Base-by-base conservation (phyloP, 1,139 yeast genomes). In the Pichia sp. region DNA sequence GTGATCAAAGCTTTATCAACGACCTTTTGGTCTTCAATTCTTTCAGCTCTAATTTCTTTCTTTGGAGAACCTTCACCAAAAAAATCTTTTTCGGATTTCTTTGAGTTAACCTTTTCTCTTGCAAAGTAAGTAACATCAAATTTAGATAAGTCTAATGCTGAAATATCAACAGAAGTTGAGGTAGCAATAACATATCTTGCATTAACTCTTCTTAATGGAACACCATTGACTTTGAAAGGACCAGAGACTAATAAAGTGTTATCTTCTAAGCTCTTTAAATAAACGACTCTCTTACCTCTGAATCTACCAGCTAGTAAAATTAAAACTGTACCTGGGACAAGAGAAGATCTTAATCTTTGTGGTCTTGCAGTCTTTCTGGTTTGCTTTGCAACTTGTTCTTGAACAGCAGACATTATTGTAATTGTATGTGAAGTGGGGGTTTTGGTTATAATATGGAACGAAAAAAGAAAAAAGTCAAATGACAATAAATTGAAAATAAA, bases 231-330 rank as follows among this genome's bases (percentile, higher is more conserved):
- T 86, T 91, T 93, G 96, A 91, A 93, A 72, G 99, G 99, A 73
- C 99, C 99, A 62, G 96, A 80, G 65, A 93, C 96, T 73, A 93
- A 87, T 70, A 93, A 83, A 65, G 98, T 93, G 90, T 88, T 89
- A 84, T 93, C 99, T 80, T 90, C 97, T 74, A 93, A 85, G 77
- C 85, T 80, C 87, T 91, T 93, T 75, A 93, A 86, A 87, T 86
- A 87, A 62, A 93, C 98, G 71, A 93, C 99, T 81, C 99, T 91
- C 89, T 93, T 93, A 76, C 99, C 99, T 80, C 99, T 88, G 96
- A 90, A 93, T 81, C 97, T 91, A 75, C 99, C 99, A 70, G 99
- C 98, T 74, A 93, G 84, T 75, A 93, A 84, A 77, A 93, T 93
- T 76, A 93, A 83, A 68, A 93, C 96, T 71, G 98, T 87, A 75